These are phyloP conservation scores for Rhizophora apiculata DNA, from an alignment of 345 rosid species.

Conservation along the genomic window DNA sequence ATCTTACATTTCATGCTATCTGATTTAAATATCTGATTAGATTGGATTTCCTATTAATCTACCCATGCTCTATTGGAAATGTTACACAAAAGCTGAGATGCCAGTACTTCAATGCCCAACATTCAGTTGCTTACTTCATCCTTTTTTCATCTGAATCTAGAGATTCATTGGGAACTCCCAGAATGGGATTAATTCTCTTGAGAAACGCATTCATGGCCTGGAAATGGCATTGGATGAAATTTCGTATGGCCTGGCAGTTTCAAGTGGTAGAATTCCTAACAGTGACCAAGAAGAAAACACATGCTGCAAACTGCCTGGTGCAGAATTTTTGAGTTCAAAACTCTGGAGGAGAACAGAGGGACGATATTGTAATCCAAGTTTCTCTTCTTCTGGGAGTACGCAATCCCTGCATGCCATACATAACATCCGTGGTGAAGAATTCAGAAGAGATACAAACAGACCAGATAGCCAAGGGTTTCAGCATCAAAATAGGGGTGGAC, in stretches of 20 bases:
- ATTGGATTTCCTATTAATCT: neutral
- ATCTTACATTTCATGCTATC: neutral
- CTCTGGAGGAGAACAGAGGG: constrained; percentile 79
- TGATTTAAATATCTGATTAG: neutral
- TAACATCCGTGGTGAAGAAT: constrained; percentile 23
- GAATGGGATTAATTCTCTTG: constrained; percentile 74
- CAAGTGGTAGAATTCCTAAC: constrained; percentile 59
- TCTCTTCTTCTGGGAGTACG: constrained; percentile 34
- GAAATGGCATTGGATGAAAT: constrained; percentile 90
- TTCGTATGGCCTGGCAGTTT: constrained; percentile 60
- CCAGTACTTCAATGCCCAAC: neutral
- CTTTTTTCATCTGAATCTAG: constrained; percentile 38
- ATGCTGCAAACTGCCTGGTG: constrained; percentile 83
- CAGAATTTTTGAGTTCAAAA: constrained; percentile 79
- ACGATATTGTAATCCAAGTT: constrained; percentile 37
- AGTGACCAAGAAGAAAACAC: constrained; percentile 46
- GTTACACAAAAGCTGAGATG: neutral
- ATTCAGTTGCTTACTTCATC: constrained; percentile 15
- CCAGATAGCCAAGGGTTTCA: constrained; percentile 28
- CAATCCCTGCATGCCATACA: constrained; percentile 20
- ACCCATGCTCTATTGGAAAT: neutral
- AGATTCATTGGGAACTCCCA: constrained; percentile 86
- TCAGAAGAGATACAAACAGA: constrained; percentile 21
- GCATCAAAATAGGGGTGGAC: constrained; percentile 24
- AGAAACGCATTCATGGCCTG: constrained; percentile 75